phyloP scores from a whole-genome alignment of 805 yeast species.

The Kazachstania africana region DNA sequence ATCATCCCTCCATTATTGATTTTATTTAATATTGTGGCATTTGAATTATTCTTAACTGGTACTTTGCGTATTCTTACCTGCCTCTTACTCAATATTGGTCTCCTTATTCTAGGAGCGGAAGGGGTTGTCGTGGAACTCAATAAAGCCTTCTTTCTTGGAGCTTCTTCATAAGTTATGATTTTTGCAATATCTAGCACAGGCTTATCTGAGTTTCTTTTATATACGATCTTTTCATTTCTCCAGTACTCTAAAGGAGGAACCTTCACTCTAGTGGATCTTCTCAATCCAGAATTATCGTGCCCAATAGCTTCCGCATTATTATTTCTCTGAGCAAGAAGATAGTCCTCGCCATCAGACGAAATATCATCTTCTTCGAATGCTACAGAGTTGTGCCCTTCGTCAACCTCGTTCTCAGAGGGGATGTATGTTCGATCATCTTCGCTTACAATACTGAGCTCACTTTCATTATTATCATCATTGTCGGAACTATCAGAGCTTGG shows the following conservation, averaged over 20 bases:
- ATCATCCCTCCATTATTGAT: slow-evolving; percentile 14
- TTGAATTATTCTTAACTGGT: slow-evolving; percentile 7
- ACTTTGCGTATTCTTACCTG: neutral
- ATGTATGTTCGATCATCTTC: slow-evolving; percentile 3
- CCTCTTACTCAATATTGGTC: neutral
- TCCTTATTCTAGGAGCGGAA: neutral
- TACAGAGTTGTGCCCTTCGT: slow-evolving; percentile 2
- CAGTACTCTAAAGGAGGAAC: slow-evolving; percentile 71
- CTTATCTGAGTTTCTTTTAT: slow-evolving; percentile 29
- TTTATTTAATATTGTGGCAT: slow-evolving; percentile 12
- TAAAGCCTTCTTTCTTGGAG: slow-evolving; percentile 16
- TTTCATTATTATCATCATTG: slow-evolving; percentile 4
- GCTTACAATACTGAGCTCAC: neutral
- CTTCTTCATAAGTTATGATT: slow-evolving; percentile 36
- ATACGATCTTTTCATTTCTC: slow-evolving; percentile 70
- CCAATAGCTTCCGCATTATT: neutral
- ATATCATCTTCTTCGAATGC: neutral
- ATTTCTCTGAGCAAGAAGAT: no score
- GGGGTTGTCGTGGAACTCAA: neutral
- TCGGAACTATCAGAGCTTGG: slow-evolving; percentile 24
- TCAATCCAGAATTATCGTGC: slow-evolving; percentile 26
- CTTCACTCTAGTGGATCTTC: slow-evolving; percentile 56
- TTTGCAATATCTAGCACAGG: slow-evolving; percentile 47
- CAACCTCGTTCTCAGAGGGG: slow-evolving; percentile 6
- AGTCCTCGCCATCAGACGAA: neutral